Conservation (phyloP, 495 filamentous ascomycete species). For the Amniculicola lignicola region DNA sequence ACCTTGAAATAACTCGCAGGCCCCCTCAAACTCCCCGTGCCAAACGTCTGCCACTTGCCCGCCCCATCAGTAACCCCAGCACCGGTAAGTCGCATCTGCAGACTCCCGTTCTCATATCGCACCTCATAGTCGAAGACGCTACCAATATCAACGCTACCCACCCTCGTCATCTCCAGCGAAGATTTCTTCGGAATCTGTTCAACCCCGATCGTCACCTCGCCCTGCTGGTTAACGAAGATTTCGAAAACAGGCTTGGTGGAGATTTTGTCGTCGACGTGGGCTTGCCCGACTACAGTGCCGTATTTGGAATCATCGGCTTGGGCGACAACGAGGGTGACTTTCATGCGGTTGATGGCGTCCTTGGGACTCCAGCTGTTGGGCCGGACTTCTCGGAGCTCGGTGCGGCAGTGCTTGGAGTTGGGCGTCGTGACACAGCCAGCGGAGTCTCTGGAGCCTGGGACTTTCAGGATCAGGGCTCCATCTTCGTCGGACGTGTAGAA, state of each 20-base stretch:
- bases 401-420: slow-evolving; percentile 45
- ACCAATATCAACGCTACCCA: slow-evolving; percentile 37
- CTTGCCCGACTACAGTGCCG: slow-evolving; percentile 45
- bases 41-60: too few species aligned
- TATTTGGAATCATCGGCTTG: slow-evolving; percentile 36
- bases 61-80: slow-evolving; percentile 20
- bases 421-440: slow-evolving; percentile 43
- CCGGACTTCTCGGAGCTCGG: slow-evolving; percentile 42
- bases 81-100: slow-evolving; percentile 40
- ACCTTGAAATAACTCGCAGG: slow-evolving; percentile 47
- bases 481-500: slow-evolving; percentile 42
- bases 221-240: slow-evolving; percentile 39
- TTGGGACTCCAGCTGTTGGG: slow-evolving; percentile 38
- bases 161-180: slow-evolving; percentile 30
- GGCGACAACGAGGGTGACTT: slow-evolving; percentile 32
- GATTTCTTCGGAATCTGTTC: slow-evolving; percentile 34
- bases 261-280: slow-evolving; percentile 37
- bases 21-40: slow-evolving; percentile 35
- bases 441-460: slow-evolving; percentile 30
- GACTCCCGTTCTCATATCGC: slow-evolving; percentile 35
- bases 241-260: slow-evolving; percentile 44
- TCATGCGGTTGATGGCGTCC: slow-evolving; percentile 37
- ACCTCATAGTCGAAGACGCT: slow-evolving; percentile 42
- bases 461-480: slow-evolving; percentile 42
- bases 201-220: slow-evolving; percentile 40